Conservation (phyloP, 805 yeast species). For the Metschnikowia lunata region DNA sequence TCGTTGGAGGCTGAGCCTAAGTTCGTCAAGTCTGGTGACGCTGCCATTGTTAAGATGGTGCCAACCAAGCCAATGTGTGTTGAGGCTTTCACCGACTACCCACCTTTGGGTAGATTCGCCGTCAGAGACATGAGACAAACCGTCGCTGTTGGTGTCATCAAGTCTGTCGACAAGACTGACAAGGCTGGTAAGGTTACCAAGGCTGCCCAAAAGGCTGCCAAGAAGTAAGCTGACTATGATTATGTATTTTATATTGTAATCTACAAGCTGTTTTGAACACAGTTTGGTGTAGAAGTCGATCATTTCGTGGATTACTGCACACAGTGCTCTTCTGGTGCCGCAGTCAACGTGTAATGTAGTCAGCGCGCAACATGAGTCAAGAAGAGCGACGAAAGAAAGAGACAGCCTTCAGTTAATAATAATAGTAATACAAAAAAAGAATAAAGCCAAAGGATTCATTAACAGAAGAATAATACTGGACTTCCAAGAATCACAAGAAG, state of each 20-base stretch:
- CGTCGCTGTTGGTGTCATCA: slow-evolving; percentile 99
- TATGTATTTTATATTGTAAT: slow-evolving; percentile 4
- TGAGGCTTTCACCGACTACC: slow-evolving; percentile 43
- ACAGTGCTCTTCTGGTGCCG: too few relatives aligned
- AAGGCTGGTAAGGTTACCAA: slow-evolving; percentile 93
- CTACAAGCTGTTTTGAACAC: too few relatives aligned
- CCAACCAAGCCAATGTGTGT: slow-evolving; percentile 44
- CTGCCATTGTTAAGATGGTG: slow-evolving; percentile 40
- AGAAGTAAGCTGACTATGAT: slow-evolving; percentile 47
- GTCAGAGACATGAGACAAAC: slow-evolving; percentile 99
- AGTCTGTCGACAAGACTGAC: slow-evolving; percentile 85
- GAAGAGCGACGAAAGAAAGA: too few relatives aligned
- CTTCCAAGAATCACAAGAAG: too few relatives aligned
- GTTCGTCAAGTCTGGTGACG: slow-evolving; percentile 37
- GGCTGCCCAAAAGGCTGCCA: slow-evolving; percentile 84
- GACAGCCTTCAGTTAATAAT: too few relatives aligned
- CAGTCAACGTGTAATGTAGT: too few relatives aligned
- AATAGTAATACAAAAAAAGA: too few relatives aligned
- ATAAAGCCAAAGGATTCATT: too few relatives aligned
- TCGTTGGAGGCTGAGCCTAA: slow-evolving; percentile 31
- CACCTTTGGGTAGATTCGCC: slow-evolving; percentile 46
- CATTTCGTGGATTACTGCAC: too few relatives aligned
- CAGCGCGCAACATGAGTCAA: too few relatives aligned
- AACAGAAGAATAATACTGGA: too few relatives aligned
- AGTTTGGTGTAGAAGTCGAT: too few relatives aligned